These are phyloP conservation scores for Ceratorhiza oryzae-sativae DNA, from an alignment of 1,284 basidiomycete species.

Conservation along the genomic window DNA sequence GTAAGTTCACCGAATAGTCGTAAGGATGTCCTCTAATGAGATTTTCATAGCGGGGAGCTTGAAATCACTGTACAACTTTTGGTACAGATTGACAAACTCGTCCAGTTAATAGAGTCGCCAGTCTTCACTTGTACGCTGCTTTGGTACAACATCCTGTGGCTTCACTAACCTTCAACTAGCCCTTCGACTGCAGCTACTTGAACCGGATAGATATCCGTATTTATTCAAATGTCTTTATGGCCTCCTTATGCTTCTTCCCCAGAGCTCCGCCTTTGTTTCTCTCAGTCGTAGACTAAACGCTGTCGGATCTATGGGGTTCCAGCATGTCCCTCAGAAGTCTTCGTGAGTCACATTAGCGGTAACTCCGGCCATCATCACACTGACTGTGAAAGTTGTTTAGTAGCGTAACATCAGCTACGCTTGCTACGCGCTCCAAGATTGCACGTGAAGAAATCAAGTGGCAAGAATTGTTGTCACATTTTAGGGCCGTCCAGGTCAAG, in stretches of 20 bases:
- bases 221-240: slow-evolving; percentile 98
- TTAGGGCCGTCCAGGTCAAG: slow-evolving; percentile 80
- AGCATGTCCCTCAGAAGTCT: slow-evolving; percentile 64
- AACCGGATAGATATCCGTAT: slow-evolving; percentile 95
- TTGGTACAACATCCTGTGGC: background rate
- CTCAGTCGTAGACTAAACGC: slow-evolving; percentile 93
- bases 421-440: slow-evolving; percentile 71
- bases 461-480: slow-evolving; percentile 88
- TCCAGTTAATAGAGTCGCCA: slow-evolving; percentile 97
- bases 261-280: slow-evolving; percentile 96
- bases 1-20: slow-evolving; percentile 57
- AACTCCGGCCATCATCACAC: slow-evolving; percentile 46
- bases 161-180: slow-evolving; percentile 58
- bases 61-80: slow-evolving; percentile 95
- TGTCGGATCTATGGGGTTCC: slow-evolving; percentile 92
- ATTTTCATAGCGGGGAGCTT: slow-evolving; percentile 77
- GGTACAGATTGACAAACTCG: slow-evolving; percentile 97
- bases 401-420: slow-evolving; percentile 3
- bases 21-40: slow-evolving; percentile 26
- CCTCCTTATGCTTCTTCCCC: slow-evolving; percentile 95
- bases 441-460: slow-evolving; percentile 91
- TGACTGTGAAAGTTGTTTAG: background rate
- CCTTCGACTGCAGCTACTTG: slow-evolving; percentile 94
- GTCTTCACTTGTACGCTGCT: slow-evolving; percentile 88
- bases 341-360: slow-evolving; percentile 56